Conservation (phyloP, 2,329 filamentous ascomycete species). For the Orbilia javanica region DNA sequence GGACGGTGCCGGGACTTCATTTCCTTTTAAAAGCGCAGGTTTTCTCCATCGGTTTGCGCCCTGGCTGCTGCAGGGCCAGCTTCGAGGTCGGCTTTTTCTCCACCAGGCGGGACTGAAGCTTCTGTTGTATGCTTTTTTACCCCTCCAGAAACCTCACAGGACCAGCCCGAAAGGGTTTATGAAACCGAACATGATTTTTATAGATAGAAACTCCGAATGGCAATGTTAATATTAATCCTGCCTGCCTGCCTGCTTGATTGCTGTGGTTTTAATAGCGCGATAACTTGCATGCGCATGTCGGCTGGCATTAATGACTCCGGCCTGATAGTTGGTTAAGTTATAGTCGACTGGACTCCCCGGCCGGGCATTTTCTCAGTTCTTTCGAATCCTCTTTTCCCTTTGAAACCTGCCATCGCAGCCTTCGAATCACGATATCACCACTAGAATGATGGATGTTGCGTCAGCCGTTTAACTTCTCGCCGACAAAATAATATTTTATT, state of each 20-base stretch:
- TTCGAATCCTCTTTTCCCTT: background rate
- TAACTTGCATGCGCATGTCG: conserved; percentile 33
- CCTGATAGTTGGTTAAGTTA: conserved; percentile 28
- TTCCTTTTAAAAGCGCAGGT: conserved; percentile 51
- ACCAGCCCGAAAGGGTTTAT: conserved; percentile 55
- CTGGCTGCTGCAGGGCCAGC: conserved; percentile 32
- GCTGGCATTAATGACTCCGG: conserved; percentile 29
- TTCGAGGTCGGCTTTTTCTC: conserved; percentile 3
- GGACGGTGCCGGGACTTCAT: background rate
- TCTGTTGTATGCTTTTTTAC: conserved; percentile 7
- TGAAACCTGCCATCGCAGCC: background rate
- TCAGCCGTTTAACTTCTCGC: conserved; percentile 6
- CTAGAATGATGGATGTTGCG: background rate
- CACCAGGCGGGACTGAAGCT: conserved; percentile 4
- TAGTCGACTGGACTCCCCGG: background rate
- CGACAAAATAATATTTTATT: background rate
- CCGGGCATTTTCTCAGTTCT: too few relatives aligned
- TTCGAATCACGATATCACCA: background rate
- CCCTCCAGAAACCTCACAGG: conserved; percentile 51
- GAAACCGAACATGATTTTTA: conserved; percentile 55
- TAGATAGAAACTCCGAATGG: conserved; percentile 52
- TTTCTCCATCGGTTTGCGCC: conserved; percentile 31
- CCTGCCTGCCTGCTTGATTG: conserved; percentile 22
- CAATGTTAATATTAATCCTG: conserved; percentile 10
- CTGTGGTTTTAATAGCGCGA: conserved; percentile 18